These are phyloP conservation scores for Nicotiana rustica DNA, from an alignment of 305 asterid species.

Conservation along the genomic window DNA sequence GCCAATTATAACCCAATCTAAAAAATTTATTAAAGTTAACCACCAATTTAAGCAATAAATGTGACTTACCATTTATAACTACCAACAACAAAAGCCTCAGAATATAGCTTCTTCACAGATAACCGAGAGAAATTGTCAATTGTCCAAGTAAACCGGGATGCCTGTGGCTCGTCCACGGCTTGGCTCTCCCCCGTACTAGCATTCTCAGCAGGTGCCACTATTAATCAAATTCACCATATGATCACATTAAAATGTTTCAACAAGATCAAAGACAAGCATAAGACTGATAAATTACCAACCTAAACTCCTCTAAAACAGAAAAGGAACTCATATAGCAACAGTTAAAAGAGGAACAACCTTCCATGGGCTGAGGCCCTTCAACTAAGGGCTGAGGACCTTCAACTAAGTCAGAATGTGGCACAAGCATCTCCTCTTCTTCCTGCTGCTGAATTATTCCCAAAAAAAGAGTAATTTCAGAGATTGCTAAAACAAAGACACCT, in stretches of 20 bases:
- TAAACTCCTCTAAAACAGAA: not conserved
- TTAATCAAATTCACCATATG: constrained; percentile 32
- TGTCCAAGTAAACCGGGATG: constrained; percentile 83
- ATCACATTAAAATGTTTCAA: constrained; percentile 8
- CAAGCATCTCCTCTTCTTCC: constrained; percentile 76
- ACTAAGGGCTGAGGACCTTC: constrained; percentile 93
- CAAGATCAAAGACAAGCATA: constrained; percentile 30
- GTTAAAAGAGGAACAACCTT: constrained; percentile 55
- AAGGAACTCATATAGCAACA: not conserved
- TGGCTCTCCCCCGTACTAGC: constrained; percentile 77
- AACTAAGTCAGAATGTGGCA: constrained; percentile 82
- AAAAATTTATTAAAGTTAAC: constrained; percentile 22
- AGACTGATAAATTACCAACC: not conserved
- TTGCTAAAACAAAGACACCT: not conserved
- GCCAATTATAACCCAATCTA: constrained; percentile 26
- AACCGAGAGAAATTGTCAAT: constrained; percentile 81
- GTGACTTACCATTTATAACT: constrained; percentile 77
- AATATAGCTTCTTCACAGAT: constrained; percentile 79
- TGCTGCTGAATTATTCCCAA: constrained; percentile 46
- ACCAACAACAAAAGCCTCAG: constrained; percentile 83
- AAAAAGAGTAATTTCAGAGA: not conserved
- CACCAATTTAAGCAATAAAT: constrained; percentile 32
- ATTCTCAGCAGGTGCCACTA: constrained; percentile 66
- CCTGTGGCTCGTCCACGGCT: constrained; percentile 83
- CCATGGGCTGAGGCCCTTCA: constrained; percentile 96